phyloP scores from a whole-genome alignment of 1,139 yeast species.

The Scheffersomyces insectosa region DNA sequence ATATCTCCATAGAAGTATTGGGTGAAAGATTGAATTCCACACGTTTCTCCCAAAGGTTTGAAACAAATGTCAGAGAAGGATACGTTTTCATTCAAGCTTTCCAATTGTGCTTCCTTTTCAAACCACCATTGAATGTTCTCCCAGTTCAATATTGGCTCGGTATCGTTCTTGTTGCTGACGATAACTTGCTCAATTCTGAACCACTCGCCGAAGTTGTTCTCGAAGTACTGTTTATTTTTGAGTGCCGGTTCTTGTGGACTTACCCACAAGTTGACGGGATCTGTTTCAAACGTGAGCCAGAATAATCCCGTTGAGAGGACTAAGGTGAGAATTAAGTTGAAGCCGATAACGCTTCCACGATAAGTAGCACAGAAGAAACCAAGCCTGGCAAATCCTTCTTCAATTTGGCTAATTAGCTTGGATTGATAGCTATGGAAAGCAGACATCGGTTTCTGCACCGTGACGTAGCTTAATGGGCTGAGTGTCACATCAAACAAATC shows the following conservation, averaged over 20 bases:
- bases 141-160: conserved; percentile 58
- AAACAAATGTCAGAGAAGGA: conserved; percentile 72
- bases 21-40: conserved; percentile 88
- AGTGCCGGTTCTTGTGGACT: conserved; percentile 75
- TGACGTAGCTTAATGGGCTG: conserved; percentile 1
- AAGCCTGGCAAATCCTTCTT: conserved; percentile 36
- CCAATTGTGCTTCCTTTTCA: conserved; percentile 62
- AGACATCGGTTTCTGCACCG: conserved; percentile 1
- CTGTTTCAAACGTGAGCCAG: conserved; percentile 62
- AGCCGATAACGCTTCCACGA: conserved; percentile 56
- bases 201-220: conserved; percentile 85
- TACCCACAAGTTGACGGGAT: conserved; percentile 89
- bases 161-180: conserved; percentile 65
- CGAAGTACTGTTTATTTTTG: conserved; percentile 68
- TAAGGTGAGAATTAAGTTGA: conserved; percentile 44
- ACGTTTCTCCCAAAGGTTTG: conserved; percentile 74
- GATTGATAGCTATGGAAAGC: background rate
- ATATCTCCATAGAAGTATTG: conserved; percentile 81
- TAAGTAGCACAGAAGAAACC: conserved; percentile 59
- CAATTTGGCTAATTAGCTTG: conserved; percentile 18
- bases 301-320: conserved; percentile 55
- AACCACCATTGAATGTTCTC: conserved; percentile 87
- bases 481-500: conserved; percentile 19
- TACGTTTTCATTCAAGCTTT: conserved; percentile 22
- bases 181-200: conserved; percentile 86